These are phyloP conservation scores for Strobilomyces dryophilus DNA, from an alignment of 768 basidiomycete species.

Conservation along the genomic window DNA sequence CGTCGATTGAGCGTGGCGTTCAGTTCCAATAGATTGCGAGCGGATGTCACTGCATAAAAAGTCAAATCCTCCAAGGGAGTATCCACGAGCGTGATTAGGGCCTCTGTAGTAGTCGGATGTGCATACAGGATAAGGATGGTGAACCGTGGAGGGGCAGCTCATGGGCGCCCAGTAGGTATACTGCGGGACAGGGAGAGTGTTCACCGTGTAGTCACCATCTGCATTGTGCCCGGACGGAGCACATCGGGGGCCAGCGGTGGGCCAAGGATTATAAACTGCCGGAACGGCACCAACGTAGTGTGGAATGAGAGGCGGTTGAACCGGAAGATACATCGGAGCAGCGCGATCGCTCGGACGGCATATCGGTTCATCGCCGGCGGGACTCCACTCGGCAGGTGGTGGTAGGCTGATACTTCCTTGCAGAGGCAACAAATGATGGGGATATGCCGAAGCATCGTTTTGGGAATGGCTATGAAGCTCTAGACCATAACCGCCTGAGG, in stretches of 20 bases:
- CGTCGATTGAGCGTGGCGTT: conserved; percentile 34
- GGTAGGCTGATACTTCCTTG: conserved; percentile 42
- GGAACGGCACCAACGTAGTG: conserved; percentile 32
- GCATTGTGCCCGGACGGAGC: conserved; percentile 20
- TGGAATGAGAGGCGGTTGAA: conserved; percentile 46
- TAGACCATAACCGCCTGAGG: not conserved
- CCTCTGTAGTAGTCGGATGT: conserved; percentile 45
- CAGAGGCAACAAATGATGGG: conserved; percentile 4
- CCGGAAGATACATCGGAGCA: conserved; percentile 60
- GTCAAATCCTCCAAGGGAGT: conserved; percentile 57
- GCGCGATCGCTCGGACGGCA: conserved; percentile 48
- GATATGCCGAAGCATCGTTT: not conserved
- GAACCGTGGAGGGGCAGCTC: conserved; percentile 36
- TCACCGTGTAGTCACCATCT: conserved; percentile 15
- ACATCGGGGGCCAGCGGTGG: conserved; percentile 10
- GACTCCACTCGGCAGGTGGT: conserved; percentile 80
- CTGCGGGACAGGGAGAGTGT: conserved; percentile 10
- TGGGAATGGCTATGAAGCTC: conserved; percentile 2
- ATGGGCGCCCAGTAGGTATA: conserved; percentile 22
- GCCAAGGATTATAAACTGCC: conserved; percentile 30
- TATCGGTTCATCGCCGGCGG: conserved; percentile 74
- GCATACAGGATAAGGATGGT: conserved; percentile 56
- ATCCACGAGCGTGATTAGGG: conserved; percentile 52
- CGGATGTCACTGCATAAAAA: conserved; percentile 46
- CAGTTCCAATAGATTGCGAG: conserved; percentile 41